Conservation (phyloP, 306 rosid genomes). For the Prunus salicina region DNA sequence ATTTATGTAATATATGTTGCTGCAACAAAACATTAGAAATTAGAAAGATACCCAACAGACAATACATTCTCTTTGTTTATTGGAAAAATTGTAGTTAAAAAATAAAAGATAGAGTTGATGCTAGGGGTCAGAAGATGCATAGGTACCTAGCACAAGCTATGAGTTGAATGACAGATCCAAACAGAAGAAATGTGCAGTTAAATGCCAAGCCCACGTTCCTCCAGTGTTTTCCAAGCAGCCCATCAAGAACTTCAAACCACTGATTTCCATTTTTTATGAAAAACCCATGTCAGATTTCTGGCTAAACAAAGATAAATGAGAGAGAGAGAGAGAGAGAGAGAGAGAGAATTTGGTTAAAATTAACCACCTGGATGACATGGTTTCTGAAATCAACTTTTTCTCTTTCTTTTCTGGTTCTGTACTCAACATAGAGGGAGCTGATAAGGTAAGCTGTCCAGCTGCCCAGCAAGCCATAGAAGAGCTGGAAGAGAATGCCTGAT, state of each 20-base stretch:
- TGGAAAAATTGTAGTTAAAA: background rate
- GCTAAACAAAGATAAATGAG: background rate
- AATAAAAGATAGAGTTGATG: slow-evolving; percentile 24
- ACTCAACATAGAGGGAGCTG: slow-evolving; percentile 85
- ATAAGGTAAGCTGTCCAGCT: slow-evolving; percentile 99
- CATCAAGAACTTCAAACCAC: slow-evolving; percentile 99
- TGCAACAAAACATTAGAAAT: slow-evolving; percentile 27
- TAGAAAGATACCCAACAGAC: background rate
- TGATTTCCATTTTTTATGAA: slow-evolving; percentile 4
- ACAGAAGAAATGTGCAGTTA: slow-evolving; percentile 96
- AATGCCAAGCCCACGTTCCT: slow-evolving; percentile 98
- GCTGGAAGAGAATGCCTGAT: slow-evolving; percentile 87
- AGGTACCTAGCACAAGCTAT: slow-evolving; percentile 97
- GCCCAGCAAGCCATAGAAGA: slow-evolving; percentile 82
- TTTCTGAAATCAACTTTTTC: slow-evolving; percentile 90
- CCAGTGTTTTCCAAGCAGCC: slow-evolving; percentile 95
- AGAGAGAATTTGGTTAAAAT: background rate
- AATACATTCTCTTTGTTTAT: background rate
- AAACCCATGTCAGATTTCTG: slow-evolving; percentile 30
- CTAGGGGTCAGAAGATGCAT: slow-evolving; percentile 26
- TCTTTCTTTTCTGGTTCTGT: slow-evolving; percentile 94
- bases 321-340: background rate
- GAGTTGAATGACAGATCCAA: slow-evolving; percentile 98
- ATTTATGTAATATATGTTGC: slow-evolving; percentile 95
- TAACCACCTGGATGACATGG: slow-evolving; percentile 86